Percentiles rank a stretch among this genome's conserved stretches.
Conservation (phyloP, 1,284 basidiomycete genomes). For the Ustilago curta region DNA sequence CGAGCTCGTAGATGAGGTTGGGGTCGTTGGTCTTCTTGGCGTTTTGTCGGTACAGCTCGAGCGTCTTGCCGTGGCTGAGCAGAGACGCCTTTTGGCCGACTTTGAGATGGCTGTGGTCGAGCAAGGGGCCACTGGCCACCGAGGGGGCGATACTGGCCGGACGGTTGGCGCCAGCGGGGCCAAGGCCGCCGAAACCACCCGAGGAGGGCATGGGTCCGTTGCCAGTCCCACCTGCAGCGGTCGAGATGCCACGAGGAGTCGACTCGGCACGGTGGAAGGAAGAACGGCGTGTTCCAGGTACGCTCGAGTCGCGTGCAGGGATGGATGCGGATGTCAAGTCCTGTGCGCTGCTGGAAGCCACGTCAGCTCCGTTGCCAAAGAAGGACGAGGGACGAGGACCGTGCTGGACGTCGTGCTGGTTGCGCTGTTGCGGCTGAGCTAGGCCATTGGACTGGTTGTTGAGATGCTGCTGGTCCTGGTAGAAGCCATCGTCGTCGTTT, state of each 20-base stretch:
- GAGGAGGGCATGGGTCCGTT: conserved; percentile 51
- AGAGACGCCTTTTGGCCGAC: conserved; percentile 92
- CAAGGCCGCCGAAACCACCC: conserved; percentile 47
- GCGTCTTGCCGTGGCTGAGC: conserved; percentile 91
- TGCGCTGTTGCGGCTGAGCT: conserved; percentile 27
- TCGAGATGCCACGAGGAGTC: conserved; percentile 47
- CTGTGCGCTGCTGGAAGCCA: conserved; percentile 21
- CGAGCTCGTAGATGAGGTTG: conserved; percentile 96
- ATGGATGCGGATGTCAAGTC: conserved; percentile 8
- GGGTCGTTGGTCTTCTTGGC: conserved; percentile 99
- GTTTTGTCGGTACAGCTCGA: conserved; percentile 95
- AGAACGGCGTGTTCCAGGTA: conserved; percentile 17
- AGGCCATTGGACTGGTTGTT: conserved; percentile 22
- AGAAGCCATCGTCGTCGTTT: conserved; percentile 43
- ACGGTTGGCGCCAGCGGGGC: conserved; percentile 48
- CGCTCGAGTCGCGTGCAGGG: conserved; percentile 17
- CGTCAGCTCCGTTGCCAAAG: conserved; percentile 40
- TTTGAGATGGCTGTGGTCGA: conserved; percentile 92
- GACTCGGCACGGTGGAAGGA: conserved; percentile 37
- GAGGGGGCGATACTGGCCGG: conserved; percentile 62
- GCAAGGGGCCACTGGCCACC: conserved; percentile 71
- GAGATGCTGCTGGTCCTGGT: conserved; percentile 39
- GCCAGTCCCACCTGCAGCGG: conserved; percentile 56
- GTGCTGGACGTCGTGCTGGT: conserved; percentile 12
- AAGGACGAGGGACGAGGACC: conserved; percentile 52